Percentiles rank a stretch among this genome's conserved stretches.
phyloP scores from a whole-genome alignment of 306 rosid species.

The Lathyrus oleraceus region DNA sequence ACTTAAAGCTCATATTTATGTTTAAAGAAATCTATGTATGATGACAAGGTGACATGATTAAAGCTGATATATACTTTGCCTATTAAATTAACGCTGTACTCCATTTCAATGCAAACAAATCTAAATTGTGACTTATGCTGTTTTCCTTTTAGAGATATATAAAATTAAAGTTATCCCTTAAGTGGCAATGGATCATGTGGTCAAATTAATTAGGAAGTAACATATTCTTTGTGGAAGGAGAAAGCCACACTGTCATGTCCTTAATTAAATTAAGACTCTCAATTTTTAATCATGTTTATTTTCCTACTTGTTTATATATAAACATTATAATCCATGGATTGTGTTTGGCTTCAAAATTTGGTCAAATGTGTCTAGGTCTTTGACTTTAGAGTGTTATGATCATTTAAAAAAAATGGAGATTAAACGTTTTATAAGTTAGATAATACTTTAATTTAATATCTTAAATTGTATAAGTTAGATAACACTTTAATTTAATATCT shows the following conservation, averaged over 20 bases:
- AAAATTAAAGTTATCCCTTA: slow-evolving; percentile 33
- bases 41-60: slow-evolving; percentile 43
- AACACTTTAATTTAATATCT: too few species aligned
- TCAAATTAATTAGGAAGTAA: slow-evolving; percentile 27
- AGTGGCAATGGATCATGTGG: slow-evolving; percentile 11
- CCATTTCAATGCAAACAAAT: slow-evolving; percentile 46
- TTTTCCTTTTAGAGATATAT: slow-evolving; percentile 41
- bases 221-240: slow-evolving; percentile 26
- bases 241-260: slow-evolving; percentile 21
- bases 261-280: neutral
- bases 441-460: too few species aligned
- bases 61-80: slow-evolving; percentile 46
- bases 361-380: too few species aligned
- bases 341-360: too few species aligned
- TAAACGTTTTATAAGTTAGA: too few species aligned
- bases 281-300: neutral
- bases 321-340: too few species aligned
- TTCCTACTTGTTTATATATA: neutral
- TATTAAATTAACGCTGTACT: slow-evolving; percentile 32
- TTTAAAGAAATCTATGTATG: slow-evolving; percentile 42
- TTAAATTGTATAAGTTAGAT: too few species aligned
- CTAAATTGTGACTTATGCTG: slow-evolving; percentile 41
- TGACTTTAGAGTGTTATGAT: too few species aligned
- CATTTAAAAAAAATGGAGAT: too few species aligned
- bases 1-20: slow-evolving; percentile 48